These are phyloP conservation scores for Cladosporium sp. DNA, from an alignment of 2,329 filamentous ascomycete genomes.

Conservation along the genomic window DNA sequence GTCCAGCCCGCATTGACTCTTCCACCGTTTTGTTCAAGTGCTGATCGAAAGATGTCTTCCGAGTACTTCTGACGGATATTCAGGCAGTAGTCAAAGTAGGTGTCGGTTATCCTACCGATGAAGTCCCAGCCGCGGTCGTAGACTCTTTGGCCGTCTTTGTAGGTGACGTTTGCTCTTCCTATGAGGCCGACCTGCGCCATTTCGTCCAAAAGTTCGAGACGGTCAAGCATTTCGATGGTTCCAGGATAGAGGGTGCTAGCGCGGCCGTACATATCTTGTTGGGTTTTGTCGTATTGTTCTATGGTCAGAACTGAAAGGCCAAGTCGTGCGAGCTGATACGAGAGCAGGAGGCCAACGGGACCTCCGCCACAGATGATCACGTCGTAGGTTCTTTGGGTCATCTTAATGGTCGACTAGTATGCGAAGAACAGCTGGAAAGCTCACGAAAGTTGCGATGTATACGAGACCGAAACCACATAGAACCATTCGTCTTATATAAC, in stretches of 20 bases:
- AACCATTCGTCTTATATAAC: not conserved
- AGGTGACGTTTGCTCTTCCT: constrained; percentile 47
- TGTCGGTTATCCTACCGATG: constrained; percentile 26
- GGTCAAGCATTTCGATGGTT: constrained; percentile 50
- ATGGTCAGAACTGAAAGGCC: constrained; percentile 43
- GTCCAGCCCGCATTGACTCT: constrained; percentile 34
- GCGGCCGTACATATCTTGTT: constrained; percentile 50
- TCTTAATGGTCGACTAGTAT: no score
- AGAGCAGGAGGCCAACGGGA: constrained; percentile 36
- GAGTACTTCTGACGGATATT: constrained; percentile 54
- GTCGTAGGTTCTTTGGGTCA: not conserved
- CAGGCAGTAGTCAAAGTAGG: constrained; percentile 50
- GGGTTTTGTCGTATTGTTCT: constrained; percentile 46
- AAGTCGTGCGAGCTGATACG: constrained; percentile 44
- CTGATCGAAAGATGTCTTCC: constrained; percentile 49
- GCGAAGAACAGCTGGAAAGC: no score
- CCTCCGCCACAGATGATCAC: constrained; percentile 18
- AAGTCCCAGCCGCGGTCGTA: constrained; percentile 25
- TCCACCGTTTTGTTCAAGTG: constrained; percentile 27
- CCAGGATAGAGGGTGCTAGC: constrained; percentile 53
- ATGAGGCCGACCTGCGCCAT: constrained; percentile 52
- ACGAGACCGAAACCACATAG: no score
- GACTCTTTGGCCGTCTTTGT: constrained; percentile 46
- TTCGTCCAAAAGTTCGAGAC: constrained; percentile 47
- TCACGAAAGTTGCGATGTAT: no score